Conservation (phyloP, 1,284 basidiomycete species). For the Clitocybe nebularis region DNA sequence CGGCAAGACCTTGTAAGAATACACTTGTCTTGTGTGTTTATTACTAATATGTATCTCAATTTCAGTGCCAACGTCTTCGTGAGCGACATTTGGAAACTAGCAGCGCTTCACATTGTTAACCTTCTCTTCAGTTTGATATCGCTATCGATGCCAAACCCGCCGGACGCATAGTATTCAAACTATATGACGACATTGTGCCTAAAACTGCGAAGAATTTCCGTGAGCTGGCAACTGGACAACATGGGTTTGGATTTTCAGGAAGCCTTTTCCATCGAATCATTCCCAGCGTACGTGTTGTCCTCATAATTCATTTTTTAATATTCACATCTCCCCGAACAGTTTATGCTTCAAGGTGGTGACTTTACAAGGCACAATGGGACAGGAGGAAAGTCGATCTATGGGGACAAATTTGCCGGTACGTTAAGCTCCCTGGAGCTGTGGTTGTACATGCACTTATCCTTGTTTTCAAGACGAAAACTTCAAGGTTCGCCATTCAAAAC, state of each 20-base stretch:
- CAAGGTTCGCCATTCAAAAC: constrained; percentile 68
- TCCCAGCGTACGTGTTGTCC: constrained; percentile 40
- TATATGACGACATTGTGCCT: constrained; percentile 67
- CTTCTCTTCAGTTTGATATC: constrained; percentile 69
- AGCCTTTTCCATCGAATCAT: constrained; percentile 86
- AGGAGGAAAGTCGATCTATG: constrained; percentile 91
- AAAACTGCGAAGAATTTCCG: constrained; percentile 81
- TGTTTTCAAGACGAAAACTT: constrained; percentile 79
- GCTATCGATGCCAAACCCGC: constrained; percentile 64
- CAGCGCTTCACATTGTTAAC: background rate
- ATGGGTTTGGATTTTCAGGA: constrained; percentile 63
- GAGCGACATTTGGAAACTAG: constrained; percentile 18
- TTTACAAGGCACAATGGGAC: constrained; percentile 77
- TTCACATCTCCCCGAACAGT: constrained; percentile 34
- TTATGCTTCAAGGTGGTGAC: constrained; percentile 86
- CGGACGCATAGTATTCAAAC: constrained; percentile 74
- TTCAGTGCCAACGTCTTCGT: constrained; percentile 45
- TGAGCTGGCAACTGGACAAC: constrained; percentile 76
- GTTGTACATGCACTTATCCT: background rate
- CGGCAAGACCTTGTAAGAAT: constrained; percentile 31
- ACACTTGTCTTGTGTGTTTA: constrained; percentile 16
- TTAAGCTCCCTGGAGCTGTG: constrained; percentile 7
- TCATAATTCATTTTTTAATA: background rate
- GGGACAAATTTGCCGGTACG: constrained; percentile 70
- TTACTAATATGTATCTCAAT: background rate